These are phyloP conservation scores for Taiwanofungus camphoratus DNA, from an alignment of 1,284 basidiomycete genomes.

Conservation along the genomic window DNA sequence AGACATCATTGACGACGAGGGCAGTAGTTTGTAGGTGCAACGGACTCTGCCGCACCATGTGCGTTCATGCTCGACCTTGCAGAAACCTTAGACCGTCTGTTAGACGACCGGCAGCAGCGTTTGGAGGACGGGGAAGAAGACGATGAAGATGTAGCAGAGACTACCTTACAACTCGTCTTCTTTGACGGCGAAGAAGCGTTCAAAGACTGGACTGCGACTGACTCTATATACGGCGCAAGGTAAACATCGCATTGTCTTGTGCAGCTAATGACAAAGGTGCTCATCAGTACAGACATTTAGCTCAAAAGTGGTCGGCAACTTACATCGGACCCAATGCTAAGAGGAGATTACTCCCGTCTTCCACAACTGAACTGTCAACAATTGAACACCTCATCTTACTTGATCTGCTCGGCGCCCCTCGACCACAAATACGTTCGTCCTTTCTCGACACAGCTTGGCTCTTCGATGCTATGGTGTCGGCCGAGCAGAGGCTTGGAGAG, in stretches of 20 bases:
- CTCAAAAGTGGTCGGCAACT: constrained; percentile 72
- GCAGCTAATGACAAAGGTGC: background rate
- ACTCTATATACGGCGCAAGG: constrained; percentile 94
- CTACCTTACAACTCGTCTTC: constrained; percentile 91
- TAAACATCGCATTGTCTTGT: constrained; percentile 27
- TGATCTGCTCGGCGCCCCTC: constrained; percentile 77
- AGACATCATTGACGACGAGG: constrained; percentile 10
- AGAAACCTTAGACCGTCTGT: constrained; percentile 66
- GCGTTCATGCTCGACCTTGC: constrained; percentile 91
- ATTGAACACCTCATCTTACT: constrained; percentile 90
- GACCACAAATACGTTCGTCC: constrained; percentile 72
- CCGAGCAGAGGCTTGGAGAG: constrained; percentile 62
- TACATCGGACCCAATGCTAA: constrained; percentile 58
- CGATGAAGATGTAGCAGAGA: constrained; percentile 73
- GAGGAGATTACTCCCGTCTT: constrained; percentile 51
- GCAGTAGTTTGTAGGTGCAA: constrained; percentile 89
- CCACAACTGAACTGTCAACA: constrained; percentile 60
- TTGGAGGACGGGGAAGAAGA: constrained; percentile 55
- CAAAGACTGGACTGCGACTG: constrained; percentile 80
- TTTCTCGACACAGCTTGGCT: constrained; percentile 91
- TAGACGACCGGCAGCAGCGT: constrained; percentile 57
- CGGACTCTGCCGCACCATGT: constrained; percentile 94
- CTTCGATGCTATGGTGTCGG: constrained; percentile 66
- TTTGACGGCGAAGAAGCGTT: constrained; percentile 99
- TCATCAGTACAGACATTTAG: constrained; percentile 64